Base-by-base conservation (phyloP, 345 rosid species). In the Orychophragmus violaceus region DNA sequence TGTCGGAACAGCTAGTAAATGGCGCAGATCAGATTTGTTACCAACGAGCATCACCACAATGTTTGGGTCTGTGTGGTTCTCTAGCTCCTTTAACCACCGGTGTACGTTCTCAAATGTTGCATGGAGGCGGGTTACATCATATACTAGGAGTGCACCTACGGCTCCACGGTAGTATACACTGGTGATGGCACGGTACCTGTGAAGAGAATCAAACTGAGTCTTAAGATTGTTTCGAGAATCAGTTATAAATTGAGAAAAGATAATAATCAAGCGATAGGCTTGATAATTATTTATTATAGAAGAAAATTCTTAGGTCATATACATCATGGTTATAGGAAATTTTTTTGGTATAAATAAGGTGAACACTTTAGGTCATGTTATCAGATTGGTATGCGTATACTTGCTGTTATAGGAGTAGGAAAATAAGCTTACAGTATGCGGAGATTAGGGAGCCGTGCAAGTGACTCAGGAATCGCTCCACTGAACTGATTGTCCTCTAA, bases 121-220 rank as follows among this genome's bases (percentile, higher is more conserved):
- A n/a, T n/a, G n/a, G n/a, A n/a, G n/a, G n/a, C n/a, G n/a, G n/a
- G n/a, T n/a, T n/a, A n/a, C n/a, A n/a, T n/a, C n/a, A n/a, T n/a
- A n/a, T n/a, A n/a, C n/a, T n/a, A n/a, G n/a, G n/a, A n/a, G n/a
- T n/a, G n/a, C n/a, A n/a, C n/a, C n/a, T n/a, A n/a, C n/a, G n/a
- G n/a, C n/a, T n/a, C n/a, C n/a, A n/a, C 88, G 81, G 66, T 84
- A 84, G 77, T 84, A 84, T 60, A 85, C 88, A 56, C 88, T 84
- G 14, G 88, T 84, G 72, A 84, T 84, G 51, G 88, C 88, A 16
- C 88, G 85, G 64, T 84, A 84, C 75, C 88, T 83, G 74, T 29
- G 35, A 54, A 0, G 27, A 23, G 22, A 59, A 17, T 8, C 48
- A 46, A 24, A 59, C 14, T 14, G 25, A 28, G 61, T 39, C 32